These are phyloP conservation scores for Gnetum montanum DNA, from an alignment of 75 land plant species.

Conservation along the genomic window DNA sequence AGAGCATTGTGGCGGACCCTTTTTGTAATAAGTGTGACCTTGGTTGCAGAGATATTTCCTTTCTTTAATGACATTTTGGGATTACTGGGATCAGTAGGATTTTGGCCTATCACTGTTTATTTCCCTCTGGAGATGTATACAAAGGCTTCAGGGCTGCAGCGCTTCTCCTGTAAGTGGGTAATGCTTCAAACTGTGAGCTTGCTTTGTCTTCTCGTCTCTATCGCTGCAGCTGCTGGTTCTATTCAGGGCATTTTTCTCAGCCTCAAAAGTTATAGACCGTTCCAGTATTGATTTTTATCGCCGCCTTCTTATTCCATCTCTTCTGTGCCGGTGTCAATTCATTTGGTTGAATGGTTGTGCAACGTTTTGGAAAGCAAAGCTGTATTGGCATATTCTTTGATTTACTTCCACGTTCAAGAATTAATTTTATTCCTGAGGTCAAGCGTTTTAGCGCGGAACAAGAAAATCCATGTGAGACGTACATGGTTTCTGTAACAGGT, in stretches of 20 bases:
- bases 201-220: conserved; percentile 29
- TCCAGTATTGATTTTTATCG: conserved; percentile 8
- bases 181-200: conserved; percentile 21
- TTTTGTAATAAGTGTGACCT: conserved; percentile 28
- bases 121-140: conserved; percentile 54
- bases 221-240: conserved; percentile 32
- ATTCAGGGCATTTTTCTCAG: conserved; percentile 15
- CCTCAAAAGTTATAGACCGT: conserved; percentile 18
- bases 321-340: too few relatives aligned
- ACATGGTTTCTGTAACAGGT: too few relatives aligned
- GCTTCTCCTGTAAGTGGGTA: conserved; percentile 27
- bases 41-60: conserved; percentile 39
- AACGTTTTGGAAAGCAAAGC: too few relatives aligned
- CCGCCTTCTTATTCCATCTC: too few relatives aligned
- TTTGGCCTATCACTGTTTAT: conserved; percentile 56
- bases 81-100: conserved; percentile 33
- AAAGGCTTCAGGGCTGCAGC: conserved; percentile 20
- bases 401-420: too few relatives aligned
- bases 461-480: too few relatives aligned
- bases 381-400: too few relatives aligned
- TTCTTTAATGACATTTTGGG: conserved; percentile 55
- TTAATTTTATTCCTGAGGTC: too few relatives aligned
- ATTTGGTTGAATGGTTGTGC: too few relatives aligned
- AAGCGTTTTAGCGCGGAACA: too few relatives aligned
- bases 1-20: conserved; percentile 29